Percentiles rank a stretch among this genome's conserved stretches.
Evolutionary conservation across 1,284 basidiomycete species (phyloP).

Genomic region (Phlebopus sp.): DNA sequence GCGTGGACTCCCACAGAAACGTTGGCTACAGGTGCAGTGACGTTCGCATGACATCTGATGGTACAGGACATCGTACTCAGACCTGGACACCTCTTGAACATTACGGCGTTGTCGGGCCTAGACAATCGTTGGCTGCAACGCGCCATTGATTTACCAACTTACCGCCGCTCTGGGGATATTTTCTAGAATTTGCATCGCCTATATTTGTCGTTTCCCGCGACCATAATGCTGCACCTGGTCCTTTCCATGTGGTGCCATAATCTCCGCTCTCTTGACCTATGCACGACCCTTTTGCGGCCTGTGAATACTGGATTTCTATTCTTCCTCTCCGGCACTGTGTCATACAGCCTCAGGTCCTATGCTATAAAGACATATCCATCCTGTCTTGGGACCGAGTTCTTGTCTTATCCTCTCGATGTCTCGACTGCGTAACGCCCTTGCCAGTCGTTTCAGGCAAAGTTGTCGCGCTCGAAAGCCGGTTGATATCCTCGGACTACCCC

Average conservation of each 20-base stretch:
- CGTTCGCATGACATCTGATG: constrained; percentile 40
- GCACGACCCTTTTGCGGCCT: constrained; percentile 32
- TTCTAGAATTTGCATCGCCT: constrained; percentile 25
- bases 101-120: constrained; percentile 40
- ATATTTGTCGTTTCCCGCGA: constrained; percentile 17
- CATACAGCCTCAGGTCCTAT: constrained; percentile 35
- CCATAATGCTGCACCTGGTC: constrained; percentile 28
- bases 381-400: constrained; percentile 43
- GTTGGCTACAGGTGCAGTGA: constrained; percentile 52
- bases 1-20: constrained; percentile 58
- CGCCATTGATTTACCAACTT: constrained; percentile 43
- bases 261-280: constrained; percentile 35
- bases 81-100: constrained; percentile 43
- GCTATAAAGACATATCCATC: constrained; percentile 61
- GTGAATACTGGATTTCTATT: constrained; percentile 36
- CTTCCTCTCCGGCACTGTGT: constrained; percentile 25
- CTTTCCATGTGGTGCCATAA: constrained; percentile 29
- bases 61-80: constrained; percentile 36
- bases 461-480: constrained; percentile 19
- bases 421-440: constrained; percentile 37
- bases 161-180: constrained; percentile 33
- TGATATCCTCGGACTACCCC: constrained; percentile 35
- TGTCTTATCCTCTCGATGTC: constrained; percentile 33
- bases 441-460: constrained; percentile 24
- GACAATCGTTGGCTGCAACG: constrained; percentile 37